A percentile compares a stretch with the other conserved stretches of the same genome.
Evolutionary conservation across 1,139 yeast genomes (phyloP).

Genomic region (Yamadazyma sp.): DNA sequence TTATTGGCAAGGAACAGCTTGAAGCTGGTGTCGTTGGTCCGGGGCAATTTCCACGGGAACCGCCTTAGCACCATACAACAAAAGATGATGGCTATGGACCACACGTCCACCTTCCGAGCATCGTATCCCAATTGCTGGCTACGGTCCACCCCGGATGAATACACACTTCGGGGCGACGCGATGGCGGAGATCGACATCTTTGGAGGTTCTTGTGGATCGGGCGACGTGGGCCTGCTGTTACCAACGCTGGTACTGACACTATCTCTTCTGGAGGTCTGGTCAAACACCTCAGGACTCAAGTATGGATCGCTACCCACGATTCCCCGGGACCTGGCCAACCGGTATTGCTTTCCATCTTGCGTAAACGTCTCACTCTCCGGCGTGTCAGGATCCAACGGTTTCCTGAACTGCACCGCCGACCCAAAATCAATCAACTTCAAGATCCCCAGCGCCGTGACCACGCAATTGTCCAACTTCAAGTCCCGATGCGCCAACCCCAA

Average conservation of each 20-base stretch:
- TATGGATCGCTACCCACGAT: constrained; percentile 83
- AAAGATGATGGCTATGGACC: constrained; percentile 77
- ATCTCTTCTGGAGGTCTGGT: constrained; percentile 12
- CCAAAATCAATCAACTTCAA: constrained; percentile 78
- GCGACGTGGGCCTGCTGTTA: constrained; percentile 8
- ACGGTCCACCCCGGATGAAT: no score
- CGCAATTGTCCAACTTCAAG: constrained; percentile 75
- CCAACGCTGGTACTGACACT: background rate
- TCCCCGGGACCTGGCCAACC: constrained; percentile 53
- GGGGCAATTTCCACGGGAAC: constrained; percentile 81
- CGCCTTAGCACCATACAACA: constrained; percentile 72
- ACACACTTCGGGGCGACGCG: no score
- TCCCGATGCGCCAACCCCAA: constrained; percentile 78
- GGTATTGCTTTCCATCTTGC: constrained; percentile 24
- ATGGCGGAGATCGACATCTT: no score
- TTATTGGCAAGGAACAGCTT: constrained; percentile 32
- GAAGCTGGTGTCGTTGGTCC: constrained; percentile 54
- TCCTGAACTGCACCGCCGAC: constrained; percentile 64
- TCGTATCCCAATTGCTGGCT: constrained; percentile 50
- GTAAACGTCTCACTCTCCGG: constrained; percentile 24
- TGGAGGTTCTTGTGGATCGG: background rate
- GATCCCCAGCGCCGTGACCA: constrained; percentile 59
- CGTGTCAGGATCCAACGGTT: constrained; percentile 15
- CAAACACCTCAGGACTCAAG: constrained; percentile 73
- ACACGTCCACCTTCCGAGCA: constrained; percentile 70